Percentiles rank a stretch among this genome's conserved stretches.
These are phyloP conservation scores for Vanderwaltozyma tropicalis DNA, from an alignment of 805 yeast genomes.

Conservation along the genomic window DNA sequence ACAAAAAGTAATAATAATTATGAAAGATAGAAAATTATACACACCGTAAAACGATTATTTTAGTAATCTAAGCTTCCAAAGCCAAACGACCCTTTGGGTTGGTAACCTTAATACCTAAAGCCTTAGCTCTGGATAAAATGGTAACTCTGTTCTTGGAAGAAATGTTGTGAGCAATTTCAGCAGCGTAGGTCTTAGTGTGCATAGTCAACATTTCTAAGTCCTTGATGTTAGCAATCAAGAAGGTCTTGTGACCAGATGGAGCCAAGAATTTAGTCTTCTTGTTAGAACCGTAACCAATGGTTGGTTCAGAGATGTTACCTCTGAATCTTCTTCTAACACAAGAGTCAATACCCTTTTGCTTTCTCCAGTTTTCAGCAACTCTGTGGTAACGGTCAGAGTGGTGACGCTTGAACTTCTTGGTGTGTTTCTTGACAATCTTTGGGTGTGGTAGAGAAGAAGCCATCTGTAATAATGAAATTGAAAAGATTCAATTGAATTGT, in stretches of 20 bases:
- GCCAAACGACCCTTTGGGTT: slow-evolving; percentile 98
- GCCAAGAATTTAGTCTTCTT: slow-evolving; percentile 91
- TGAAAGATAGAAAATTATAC: slow-evolving; percentile 5
- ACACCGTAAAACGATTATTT: slow-evolving; percentile 3
- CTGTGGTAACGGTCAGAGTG: slow-evolving; percentile 99
- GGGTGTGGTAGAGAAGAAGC: slow-evolving; percentile 98
- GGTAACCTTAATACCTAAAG: slow-evolving; percentile 97
- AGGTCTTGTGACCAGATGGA: slow-evolving; percentile 97
- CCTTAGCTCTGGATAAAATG: slow-evolving; percentile 93
- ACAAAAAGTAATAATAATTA: slow-evolving; percentile 1
- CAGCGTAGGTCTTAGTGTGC: slow-evolving; percentile 98
- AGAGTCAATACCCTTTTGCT: slow-evolving; percentile 99
- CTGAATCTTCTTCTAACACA: slow-evolving; percentile 99
- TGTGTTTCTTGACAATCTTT: slow-evolving; percentile 99
- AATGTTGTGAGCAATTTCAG: slow-evolving; percentile 98
- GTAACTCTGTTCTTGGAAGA: slow-evolving; percentile 97
- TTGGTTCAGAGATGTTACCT: slow-evolving; percentile 98
- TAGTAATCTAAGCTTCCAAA: slow-evolving; percentile 73
- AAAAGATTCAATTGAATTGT: slow-evolving; percentile 5
- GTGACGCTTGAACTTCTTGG: slow-evolving; percentile 98
- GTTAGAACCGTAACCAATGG: slow-evolving; percentile 99
- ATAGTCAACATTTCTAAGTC: slow-evolving; percentile 92
- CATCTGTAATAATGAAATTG: slow-evolving; percentile 39
- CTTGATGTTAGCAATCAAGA: slow-evolving; percentile 82
- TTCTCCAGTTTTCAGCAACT: slow-evolving; percentile 99